A percentile compares a stretch with the other conserved stretches of the same genome.
Evolutionary conservation across 345 rosid species (phyloP).

Genomic region (Populus alba): DNA sequence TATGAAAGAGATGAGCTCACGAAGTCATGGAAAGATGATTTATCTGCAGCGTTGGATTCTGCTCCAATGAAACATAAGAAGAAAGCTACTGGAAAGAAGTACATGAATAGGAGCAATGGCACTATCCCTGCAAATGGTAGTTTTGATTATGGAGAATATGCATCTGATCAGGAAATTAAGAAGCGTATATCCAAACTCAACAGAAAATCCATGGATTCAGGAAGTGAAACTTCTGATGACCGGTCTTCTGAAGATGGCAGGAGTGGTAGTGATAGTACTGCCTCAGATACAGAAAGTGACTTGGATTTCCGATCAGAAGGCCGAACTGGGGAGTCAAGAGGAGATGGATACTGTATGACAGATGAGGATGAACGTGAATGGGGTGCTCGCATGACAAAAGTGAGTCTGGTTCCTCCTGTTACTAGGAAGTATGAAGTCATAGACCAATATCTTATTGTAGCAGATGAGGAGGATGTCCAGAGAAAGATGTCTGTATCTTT

Average conservation of each 20-base stretch:
- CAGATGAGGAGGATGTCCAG: constrained; percentile 86
- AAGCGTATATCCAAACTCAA: constrained; percentile 81
- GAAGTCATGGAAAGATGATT: constrained; percentile 82
- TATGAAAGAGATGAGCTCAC: constrained; percentile 75
- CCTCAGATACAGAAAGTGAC: constrained; percentile 90
- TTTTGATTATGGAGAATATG: constrained; percentile 66
- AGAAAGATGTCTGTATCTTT: constrained; percentile 85
- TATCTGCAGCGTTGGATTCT: constrained; percentile 42
- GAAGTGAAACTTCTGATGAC: constrained; percentile 90
- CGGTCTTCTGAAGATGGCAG: constrained; percentile 63
- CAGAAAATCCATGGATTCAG: constrained; percentile 75
- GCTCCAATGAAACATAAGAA: constrained; percentile 62
- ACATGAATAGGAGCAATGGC: constrained; percentile 61
- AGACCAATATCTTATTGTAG: constrained; percentile 71
- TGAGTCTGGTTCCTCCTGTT: constrained; percentile 96
- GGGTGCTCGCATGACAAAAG: constrained; percentile 99
- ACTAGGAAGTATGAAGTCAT: constrained; percentile 96
- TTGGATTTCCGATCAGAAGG: constrained; percentile 60
- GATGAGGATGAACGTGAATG: constrained; percentile 98
- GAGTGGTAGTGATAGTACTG: constrained; percentile 64
- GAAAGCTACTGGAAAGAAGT: constrained; percentile 65
- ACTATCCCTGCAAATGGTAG: constrained; percentile 45
- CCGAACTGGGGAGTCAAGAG: constrained; percentile 56
- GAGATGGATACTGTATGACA: constrained; percentile 49
- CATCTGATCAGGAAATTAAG: constrained; percentile 89